Evolutionary conservation across 306 rosid species (phyloP).

Genomic region (Vigna unguiculata): DNA sequence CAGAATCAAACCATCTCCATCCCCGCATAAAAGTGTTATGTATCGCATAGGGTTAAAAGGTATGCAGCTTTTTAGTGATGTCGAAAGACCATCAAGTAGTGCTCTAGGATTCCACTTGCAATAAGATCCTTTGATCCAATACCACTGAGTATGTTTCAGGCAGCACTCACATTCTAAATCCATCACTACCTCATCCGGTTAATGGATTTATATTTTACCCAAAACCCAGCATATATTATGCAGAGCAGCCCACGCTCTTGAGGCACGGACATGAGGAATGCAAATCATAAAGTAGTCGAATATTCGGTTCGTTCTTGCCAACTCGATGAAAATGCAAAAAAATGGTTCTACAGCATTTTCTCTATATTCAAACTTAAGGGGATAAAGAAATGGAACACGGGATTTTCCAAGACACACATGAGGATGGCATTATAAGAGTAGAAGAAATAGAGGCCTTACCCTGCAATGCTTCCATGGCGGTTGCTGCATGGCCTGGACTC

Average conservation of each 20-base stretch:
- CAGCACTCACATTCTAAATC: slow-evolving; percentile 36
- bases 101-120: slow-evolving; percentile 13
- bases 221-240: slow-evolving; percentile 22
- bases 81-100: slow-evolving; percentile 3
- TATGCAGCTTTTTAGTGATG: slow-evolving; percentile 20
- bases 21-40: neutral
- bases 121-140: slow-evolving; percentile 28
- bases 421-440: slow-evolving; percentile 35
- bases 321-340: neutral
- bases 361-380: slow-evolving; percentile 10
- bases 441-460: slow-evolving; percentile 62
- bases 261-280: slow-evolving; percentile 13
- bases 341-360: slow-evolving; percentile 20
- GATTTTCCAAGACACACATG: slow-evolving; percentile 21
- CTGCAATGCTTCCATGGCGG: slow-evolving; percentile 97
- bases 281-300: slow-evolving; percentile 27
- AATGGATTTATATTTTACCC: slow-evolving; percentile 24
- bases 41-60: slow-evolving; percentile 1
- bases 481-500: slow-evolving; percentile 98
- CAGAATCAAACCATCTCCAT: slow-evolving; percentile 38
- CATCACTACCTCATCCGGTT: slow-evolving; percentile 25
- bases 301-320: slow-evolving; percentile 7
- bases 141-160: slow-evolving; percentile 21
- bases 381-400: slow-evolving; percentile 35
- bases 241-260: slow-evolving; percentile 15